Conservation (phyloP, 2,329 filamentous ascomycete genomes). For the Ophiostoma novo-ulmi region DNA sequence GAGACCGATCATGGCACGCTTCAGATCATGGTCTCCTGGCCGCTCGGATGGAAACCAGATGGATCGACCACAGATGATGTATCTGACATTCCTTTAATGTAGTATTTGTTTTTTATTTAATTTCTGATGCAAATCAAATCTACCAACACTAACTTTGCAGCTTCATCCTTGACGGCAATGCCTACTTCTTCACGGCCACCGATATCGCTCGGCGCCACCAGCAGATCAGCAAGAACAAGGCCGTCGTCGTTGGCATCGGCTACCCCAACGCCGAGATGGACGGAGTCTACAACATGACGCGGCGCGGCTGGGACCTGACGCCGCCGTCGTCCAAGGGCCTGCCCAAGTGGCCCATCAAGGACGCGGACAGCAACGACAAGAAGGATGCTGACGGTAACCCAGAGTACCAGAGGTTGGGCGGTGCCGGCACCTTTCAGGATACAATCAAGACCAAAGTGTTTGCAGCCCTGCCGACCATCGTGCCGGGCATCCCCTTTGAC, state of each 20-base stretch:
- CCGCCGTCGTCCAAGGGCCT: slow-evolving; percentile 17
- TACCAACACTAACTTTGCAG: slow-evolving; percentile 9
- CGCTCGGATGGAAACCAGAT: slow-evolving; percentile 20
- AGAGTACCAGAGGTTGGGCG: not conserved
- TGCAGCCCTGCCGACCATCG: slow-evolving; percentile 11
- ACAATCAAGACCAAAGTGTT: slow-evolving; percentile 9
- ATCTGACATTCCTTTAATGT: not conserved
- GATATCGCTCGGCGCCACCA: slow-evolving; percentile 23
- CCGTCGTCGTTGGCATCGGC: slow-evolving; percentile 24
- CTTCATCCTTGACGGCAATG: slow-evolving; percentile 23
- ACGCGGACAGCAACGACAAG: not conserved
- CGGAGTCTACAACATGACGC: slow-evolving; percentile 8
- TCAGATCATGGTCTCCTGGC: slow-evolving; percentile 22
- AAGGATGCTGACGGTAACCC: not conserved
- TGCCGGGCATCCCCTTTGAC: slow-evolving; percentile 17
- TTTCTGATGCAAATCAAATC: too few relatives aligned
- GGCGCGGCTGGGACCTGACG: slow-evolving; percentile 22
- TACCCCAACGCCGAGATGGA: slow-evolving; percentile 20
- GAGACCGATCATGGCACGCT: slow-evolving; percentile 20
- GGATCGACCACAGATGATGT: slow-evolving; percentile 3
- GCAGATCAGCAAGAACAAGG: slow-evolving; percentile 10
- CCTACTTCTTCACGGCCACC: slow-evolving; percentile 24
- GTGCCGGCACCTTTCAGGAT: not conserved
- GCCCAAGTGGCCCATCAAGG: slow-evolving; percentile 14
- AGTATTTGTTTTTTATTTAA: not conserved